Evolutionary conservation across 2,329 filamentous ascomycete species (phyloP), one percentile per base, ranked within the genome.

Genomic region (Dactylella cylindrospora): DNA sequence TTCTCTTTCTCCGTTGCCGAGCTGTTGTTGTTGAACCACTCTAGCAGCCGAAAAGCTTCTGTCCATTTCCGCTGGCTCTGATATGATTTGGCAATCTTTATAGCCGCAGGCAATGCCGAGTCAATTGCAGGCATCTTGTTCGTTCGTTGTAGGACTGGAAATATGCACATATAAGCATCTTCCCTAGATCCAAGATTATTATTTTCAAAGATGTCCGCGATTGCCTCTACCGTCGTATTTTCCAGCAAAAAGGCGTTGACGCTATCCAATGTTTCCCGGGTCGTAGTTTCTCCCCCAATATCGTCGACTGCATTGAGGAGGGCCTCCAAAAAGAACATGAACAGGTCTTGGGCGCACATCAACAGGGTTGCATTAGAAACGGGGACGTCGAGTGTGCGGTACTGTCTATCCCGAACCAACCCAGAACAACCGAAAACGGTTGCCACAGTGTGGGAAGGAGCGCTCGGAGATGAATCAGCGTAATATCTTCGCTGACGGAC

Each of bases 161-260:
- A 67, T 19, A 71, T 70, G 51, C 66, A 64, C 46, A 69, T 54
- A 36, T 69, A 71, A 12, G 69, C 54, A 17, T 72, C 66, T 20
- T 67, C 64, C 3, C 68, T 29, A n/a, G 44, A 67, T 0, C 66
- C 66, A 3, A 72, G 44, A 2, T 67, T 67, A 2, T 64, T 67
- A 23, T 19, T 62, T 22, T 70, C 54, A 5, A 71, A 66, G 5
- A 65, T 60, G 20, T 69, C 64, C 1, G 64, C 67, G 39, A 71
- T 44, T 7, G 41, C 35, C 15, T 61, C 55, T 9, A 53, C 40
- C 1, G 35, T 47, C 5, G 32, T 40, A 13, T 61, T 53, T 38
- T 53, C 33, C 17, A 61, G 28, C n/a, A n/a, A n/a, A 26, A 53
- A 40, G 9, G 33, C 35, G n/a, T 44, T 38, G 5, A 25, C 26